Evolutionary conservation across 1,139 yeast species (phyloP).

Genomic region (Lodderomyces elongisporus): DNA sequence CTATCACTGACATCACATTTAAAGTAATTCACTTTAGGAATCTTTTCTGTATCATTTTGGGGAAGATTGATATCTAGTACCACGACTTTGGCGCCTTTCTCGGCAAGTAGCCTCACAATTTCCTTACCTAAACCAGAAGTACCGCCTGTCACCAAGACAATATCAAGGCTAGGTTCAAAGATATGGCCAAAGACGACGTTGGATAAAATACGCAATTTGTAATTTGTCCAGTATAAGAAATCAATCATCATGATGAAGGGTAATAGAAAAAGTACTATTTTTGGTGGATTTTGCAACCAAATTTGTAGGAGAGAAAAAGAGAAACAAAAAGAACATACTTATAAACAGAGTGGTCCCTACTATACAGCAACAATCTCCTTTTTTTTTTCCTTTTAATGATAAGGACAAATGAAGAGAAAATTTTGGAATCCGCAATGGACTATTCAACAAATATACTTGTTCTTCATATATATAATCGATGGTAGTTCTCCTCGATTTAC

Average conservation of each 20-base stretch:
- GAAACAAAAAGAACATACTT: too few species aligned
- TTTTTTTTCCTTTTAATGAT: too few species aligned
- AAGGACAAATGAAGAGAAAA: too few species aligned
- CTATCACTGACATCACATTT: constrained; percentile 64
- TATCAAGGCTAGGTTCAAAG: constrained; percentile 47
- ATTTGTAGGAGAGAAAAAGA: too few species aligned
- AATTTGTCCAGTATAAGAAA: constrained; percentile 20
- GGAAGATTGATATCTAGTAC: constrained; percentile 60
- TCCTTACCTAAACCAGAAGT: constrained; percentile 68
- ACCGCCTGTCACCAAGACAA: constrained; percentile 83
- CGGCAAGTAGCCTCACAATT: constrained; percentile 43
- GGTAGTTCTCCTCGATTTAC: too few species aligned
- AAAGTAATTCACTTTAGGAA: constrained; percentile 48
- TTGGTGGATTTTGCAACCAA: too few species aligned
- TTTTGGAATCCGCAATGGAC: too few species aligned
- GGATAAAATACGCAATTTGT: constrained; percentile 25
- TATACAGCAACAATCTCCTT: too few species aligned
- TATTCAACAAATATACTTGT: too few species aligned
- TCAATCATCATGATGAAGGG: constrained; percentile 8
- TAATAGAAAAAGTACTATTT: too few species aligned
- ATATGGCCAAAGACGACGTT: constrained; percentile 44
- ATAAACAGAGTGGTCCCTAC: too few species aligned
- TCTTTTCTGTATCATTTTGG: constrained; percentile 15
- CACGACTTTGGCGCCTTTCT: constrained; percentile 45
- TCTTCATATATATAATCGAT: too few species aligned